Evolutionary conservation across 768 basidiomycete species (phyloP).

Genomic region (Butyriboletus loyo): DNA sequence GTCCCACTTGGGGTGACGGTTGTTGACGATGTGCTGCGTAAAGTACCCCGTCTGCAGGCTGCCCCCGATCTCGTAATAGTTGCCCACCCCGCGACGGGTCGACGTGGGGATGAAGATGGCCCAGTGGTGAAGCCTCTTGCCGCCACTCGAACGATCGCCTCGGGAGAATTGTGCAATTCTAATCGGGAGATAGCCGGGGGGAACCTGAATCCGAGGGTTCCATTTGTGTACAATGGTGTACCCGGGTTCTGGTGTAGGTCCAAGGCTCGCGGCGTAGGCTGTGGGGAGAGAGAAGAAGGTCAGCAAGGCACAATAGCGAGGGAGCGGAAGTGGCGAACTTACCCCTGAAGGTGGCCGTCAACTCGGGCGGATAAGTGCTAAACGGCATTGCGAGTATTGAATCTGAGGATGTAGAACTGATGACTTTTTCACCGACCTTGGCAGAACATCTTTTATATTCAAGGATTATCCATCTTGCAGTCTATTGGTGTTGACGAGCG

Average conservation of each 20-base stretch:
- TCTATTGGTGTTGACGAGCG: too few relatives aligned
- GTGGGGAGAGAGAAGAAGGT: background rate
- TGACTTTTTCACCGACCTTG: too few relatives aligned
- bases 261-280: slow-evolving; percentile 12
- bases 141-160: slow-evolving; percentile 1
- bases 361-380: slow-evolving; percentile 4
- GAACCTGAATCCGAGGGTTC: slow-evolving; percentile 5
- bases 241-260: background rate
- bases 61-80: slow-evolving; percentile 18
- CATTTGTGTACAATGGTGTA: slow-evolving; percentile 4
- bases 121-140: slow-evolving; percentile 7
- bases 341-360: slow-evolving; percentile 9
- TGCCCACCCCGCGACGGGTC: slow-evolving; percentile 15
- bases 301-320: background rate
- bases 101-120: slow-evolving; percentile 24
- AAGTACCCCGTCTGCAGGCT: slow-evolving; percentile 10
- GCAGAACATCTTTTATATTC: too few relatives aligned
- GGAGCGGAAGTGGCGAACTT: background rate
- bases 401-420: background rate
- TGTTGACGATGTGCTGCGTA: slow-evolving; percentile 13
- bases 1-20: slow-evolving; percentile 15
- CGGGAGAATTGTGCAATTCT: slow-evolving; percentile 13
- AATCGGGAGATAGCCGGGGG: slow-evolving; percentile 14
- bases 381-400: slow-evolving; percentile 1
- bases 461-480: too few relatives aligned